phyloP scores from a whole-genome alignment of 2,329 filamentous ascomycete species.

The Alternaria longipes region DNA sequence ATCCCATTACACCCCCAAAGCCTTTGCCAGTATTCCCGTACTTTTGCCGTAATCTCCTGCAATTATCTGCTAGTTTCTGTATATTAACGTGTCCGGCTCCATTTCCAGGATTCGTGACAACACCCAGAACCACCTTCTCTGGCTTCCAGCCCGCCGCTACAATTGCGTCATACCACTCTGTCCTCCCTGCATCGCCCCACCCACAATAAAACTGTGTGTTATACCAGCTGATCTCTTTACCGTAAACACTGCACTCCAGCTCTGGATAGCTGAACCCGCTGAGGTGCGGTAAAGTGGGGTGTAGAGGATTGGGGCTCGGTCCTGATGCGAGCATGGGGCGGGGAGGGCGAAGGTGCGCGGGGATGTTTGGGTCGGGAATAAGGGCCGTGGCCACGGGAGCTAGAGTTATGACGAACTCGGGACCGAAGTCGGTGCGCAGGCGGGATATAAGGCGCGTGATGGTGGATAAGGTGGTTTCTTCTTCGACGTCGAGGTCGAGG shows the following conservation, averaged over 20 bases:
- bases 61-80: slow-evolving; percentile 64
- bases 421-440: slow-evolving; percentile 70
- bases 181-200: slow-evolving; percentile 73
- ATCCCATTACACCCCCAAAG: slow-evolving; percentile 91
- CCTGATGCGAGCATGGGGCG: slow-evolving; percentile 41
- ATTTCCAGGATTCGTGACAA: slow-evolving; percentile 81
- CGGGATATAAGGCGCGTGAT: slow-evolving; percentile 63
- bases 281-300: slow-evolving; percentile 64
- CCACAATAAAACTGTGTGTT: slow-evolving; percentile 95
- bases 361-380: slow-evolving; percentile 56
- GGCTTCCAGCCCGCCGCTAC: slow-evolving; percentile 74
- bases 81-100: slow-evolving; percentile 71
- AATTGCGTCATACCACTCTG: slow-evolving; percentile 62
- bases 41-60: slow-evolving; percentile 65
- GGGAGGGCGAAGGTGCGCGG: slow-evolving; percentile 41
- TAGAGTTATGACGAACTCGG: slow-evolving; percentile 77
- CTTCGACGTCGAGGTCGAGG: slow-evolving; percentile 65
- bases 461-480: slow-evolving; percentile 73
- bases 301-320: slow-evolving; percentile 45
- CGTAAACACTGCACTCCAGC: slow-evolving; percentile 64
- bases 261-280: slow-evolving; percentile 83
- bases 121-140: slow-evolving; percentile 77
- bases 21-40: slow-evolving; percentile 59
- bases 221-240: slow-evolving; percentile 76
- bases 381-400: slow-evolving; percentile 83